Evolutionary conservation across 1,139 yeast genomes (phyloP).

Genomic region (Pichia cactophila): DNA sequence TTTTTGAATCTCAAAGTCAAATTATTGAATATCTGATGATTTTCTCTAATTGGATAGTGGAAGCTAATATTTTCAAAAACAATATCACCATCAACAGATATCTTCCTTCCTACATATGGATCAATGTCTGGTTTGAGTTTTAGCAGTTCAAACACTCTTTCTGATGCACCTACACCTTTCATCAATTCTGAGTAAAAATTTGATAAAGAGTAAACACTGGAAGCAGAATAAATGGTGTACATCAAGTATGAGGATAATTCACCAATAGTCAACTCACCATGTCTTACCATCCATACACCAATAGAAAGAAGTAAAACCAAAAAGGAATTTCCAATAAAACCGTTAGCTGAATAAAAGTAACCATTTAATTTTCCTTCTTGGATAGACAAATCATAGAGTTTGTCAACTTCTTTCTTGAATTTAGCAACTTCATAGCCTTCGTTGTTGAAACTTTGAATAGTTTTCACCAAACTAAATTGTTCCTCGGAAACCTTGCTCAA

Average conservation of each 20-base stretch:
- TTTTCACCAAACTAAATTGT: conserved; percentile 46
- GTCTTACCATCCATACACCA: conserved; percentile 45
- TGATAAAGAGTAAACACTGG: conserved; percentile 52
- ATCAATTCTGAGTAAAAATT: conserved; percentile 53
- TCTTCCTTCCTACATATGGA: conserved; percentile 34
- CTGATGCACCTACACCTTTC: conserved; percentile 60
- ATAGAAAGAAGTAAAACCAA: conserved; percentile 41
- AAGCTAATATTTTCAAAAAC: conserved; percentile 62
- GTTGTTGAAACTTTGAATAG: conserved; percentile 50
- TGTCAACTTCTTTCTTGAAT: conserved; percentile 39
- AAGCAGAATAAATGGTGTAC: conserved; percentile 54
- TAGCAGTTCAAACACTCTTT: conserved; percentile 46
- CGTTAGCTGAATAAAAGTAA: conserved; percentile 43
- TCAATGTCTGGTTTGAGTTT: conserved; percentile 43
- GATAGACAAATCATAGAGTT: conserved; percentile 39
- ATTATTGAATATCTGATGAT: conserved; percentile 57
- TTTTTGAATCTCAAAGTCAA: conserved; percentile 60
- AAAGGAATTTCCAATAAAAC: conserved; percentile 46
- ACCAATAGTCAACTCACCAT: conserved; percentile 46
- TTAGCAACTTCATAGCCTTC: conserved; percentile 33
- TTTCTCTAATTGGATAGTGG: conserved; percentile 81
- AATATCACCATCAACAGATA: conserved; percentile 44
- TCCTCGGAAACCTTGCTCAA: conserved; percentile 56
- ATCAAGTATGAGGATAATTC: conserved; percentile 53
- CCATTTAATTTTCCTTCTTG: conserved; percentile 47